Evolutionary conservation across 2,329 filamentous ascomycete genomes (phyloP).

Genomic region (Ophioceras dolichostomum): DNA sequence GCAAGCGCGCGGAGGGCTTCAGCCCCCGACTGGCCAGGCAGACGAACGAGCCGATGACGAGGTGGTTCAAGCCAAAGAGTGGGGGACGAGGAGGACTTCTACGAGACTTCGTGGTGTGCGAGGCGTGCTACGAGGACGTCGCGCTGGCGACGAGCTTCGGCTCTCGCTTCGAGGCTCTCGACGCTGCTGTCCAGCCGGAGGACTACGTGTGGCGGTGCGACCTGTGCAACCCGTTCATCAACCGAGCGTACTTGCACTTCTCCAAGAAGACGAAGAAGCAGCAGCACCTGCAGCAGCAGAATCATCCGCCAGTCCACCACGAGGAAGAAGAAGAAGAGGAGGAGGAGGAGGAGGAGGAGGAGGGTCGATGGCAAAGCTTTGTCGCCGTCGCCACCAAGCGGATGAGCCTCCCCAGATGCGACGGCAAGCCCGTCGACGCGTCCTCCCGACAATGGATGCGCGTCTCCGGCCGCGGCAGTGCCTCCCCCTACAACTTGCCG

Average conservation of each 20-base stretch:
- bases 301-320: too few species aligned
- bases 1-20: not conserved
- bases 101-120: not conserved
- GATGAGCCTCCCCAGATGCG: not conserved
- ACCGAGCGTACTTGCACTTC: not conserved
- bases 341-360: not conserved
- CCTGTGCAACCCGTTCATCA: not conserved
- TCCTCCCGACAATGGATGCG: not conserved
- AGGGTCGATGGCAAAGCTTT: not conserved
- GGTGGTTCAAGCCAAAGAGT: not conserved
- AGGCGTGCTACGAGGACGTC: slow-evolving; percentile 1
- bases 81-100: not conserved
- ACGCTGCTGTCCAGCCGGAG: not conserved
- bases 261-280: not conserved
- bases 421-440: not conserved
- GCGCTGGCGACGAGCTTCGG: not conserved
- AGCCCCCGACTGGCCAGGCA: too few species aligned
- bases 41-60: not conserved
- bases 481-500: not conserved
- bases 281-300: too few species aligned
- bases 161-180: not conserved
- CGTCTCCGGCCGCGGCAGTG: too few species aligned
- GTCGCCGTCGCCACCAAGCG: not conserved
- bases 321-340: too few species aligned
- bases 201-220: not conserved